Evolutionary conservation across 257 asterid genomes (phyloP), one percentile per base, ranked within the genome.

Genomic region (Misopates orontium): DNA sequence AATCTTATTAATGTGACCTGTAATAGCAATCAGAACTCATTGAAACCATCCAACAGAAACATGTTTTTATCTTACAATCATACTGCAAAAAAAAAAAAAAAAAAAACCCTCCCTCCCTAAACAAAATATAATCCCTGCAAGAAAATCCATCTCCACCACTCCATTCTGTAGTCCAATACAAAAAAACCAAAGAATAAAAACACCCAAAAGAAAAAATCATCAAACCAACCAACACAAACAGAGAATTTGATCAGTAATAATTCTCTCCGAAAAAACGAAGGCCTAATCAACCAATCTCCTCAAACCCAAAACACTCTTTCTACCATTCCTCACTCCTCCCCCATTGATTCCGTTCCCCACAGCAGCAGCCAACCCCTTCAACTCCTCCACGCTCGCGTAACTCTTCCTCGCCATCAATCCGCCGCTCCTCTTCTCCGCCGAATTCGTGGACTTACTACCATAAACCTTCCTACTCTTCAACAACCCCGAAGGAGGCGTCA

Each of bases 381-480:
- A 47, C 16, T 82, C 99, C 57, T 77, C 92, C 59, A 90, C 50
- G 58, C 77, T 86, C 0, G 96, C 99, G 36, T 82, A 86, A 81
- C 99, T 93, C 68, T 90, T 93, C 78, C 97, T 82, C 8, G 78
- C 79, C 88, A 79, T 74, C 67, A 88, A 17, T 40, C 89, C 95
- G 9, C 93, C 95, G 24, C 73, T 71, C 78, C 73, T 83, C 77
- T 87, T 93, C 80, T 84, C 95, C 57, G 85, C 88, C 15, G 95
- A 77, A 68, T 80, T 85, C 73, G 79, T 76, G 0, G 97, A 90
- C 60, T 87, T 93, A 42, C 95, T 91, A 40, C 85, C 87, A 54
- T 75, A 80, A 53, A 68, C 28, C 73, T 75, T 79, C 62, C 86
- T 84, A 50, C 86, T 79, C 82, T 81, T 89, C 67, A 68, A 45